A percentile compares a stretch with the other conserved stretches of the same genome.
These are phyloP conservation scores for Cutaneotrichosporon spelunceum DNA, from an alignment of 1,284 basidiomycete species.

Conservation along the genomic window DNA sequence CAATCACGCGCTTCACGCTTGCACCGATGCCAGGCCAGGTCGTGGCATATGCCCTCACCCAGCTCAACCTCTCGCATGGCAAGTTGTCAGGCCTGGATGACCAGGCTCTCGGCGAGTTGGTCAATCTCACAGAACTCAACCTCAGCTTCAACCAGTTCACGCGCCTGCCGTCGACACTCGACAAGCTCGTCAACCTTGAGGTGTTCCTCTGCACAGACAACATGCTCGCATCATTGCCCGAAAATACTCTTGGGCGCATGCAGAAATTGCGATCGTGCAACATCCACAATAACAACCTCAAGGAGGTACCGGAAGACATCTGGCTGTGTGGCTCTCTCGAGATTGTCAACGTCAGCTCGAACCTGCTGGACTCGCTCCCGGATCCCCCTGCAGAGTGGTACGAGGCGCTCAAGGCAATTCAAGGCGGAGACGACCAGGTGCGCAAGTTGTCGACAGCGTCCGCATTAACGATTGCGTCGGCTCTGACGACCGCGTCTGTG, in stretches of 20 bases:
- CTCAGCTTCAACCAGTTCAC: constrained; percentile 87
- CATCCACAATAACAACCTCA: constrained; percentile 87
- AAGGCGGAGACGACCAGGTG: constrained; percentile 18
- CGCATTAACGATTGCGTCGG: constrained; percentile 59
- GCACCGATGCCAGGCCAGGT: constrained; percentile 59
- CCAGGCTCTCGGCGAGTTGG: constrained; percentile 65
- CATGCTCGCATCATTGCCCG: constrained; percentile 72
- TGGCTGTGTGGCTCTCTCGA: constrained; percentile 80
- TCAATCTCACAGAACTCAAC: constrained; percentile 67
- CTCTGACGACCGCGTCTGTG: constrained; percentile 52
- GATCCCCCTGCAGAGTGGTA: constrained; percentile 57
- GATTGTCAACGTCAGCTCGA: constrained; percentile 83
- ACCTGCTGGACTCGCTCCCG: constrained; percentile 72
- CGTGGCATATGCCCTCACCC: constrained; percentile 65
- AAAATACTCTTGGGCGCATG: constrained; percentile 67
- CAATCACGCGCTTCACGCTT: constrained; percentile 68
- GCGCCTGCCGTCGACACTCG: constrained; percentile 75
- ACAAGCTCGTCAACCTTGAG: constrained; percentile 67
- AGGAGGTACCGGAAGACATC: constrained; percentile 68
- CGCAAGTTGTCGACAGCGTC: constrained; percentile 31
- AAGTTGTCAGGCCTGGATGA: constrained; percentile 85
- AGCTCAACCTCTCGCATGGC: constrained; percentile 83
- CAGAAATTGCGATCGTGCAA: constrained; percentile 74
- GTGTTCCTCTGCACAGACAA: constrained; percentile 86
- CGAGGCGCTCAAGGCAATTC: constrained; percentile 23